Base-by-base conservation (phyloP, 257 asterid genomes). In the Voacanga thouarsii region DNA sequence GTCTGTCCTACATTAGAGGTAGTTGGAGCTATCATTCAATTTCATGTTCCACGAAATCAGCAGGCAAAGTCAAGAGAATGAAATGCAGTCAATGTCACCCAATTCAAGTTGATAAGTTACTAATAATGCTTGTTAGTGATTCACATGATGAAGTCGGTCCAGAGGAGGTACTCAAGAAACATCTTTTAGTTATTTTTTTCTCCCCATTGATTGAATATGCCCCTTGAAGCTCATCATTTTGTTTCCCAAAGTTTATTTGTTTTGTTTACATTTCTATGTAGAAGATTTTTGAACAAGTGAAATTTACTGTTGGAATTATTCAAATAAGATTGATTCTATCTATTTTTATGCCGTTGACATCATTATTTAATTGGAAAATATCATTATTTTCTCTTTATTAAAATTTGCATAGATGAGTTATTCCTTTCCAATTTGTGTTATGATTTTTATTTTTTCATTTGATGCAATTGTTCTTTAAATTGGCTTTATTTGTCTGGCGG, bases 1-100 rank as follows among this genome's bases (percentile, higher is more conserved):
- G 94, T 85, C 64, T 73, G 84, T 47, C 97, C 97, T 28, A 95
- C 99, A 37, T 78, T 95, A 82, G 93, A 88, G 82, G 82, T 89
- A 69, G 79, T 95, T 78, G 92, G 96, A 82, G 89, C 94, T 44
- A 71, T 89, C 64, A 91, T 95, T 82, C 79, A 59, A 47, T 78
- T 88, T 72, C 85, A 86, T 66, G n/a, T 75, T 77, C 84, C 89
- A 39, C 84, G 68, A 77, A 82, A 83, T 81, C 88, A 83, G 82
- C 77, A 59, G 43, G 72, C 72, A 69, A 88, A 80, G 47, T 69
- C 83, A 68, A n/a, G 84, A 57, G 77, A 76, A 78, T 41, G 84
- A 81, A 73, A 80, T 76, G 68, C 83, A 75, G 6, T 74, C 88
- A 4, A 83, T 39, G 75, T 84, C 87, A 60, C 88, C 89, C 70